Evolutionary conservation across 2,329 filamentous ascomycete genomes (phyloP), one percentile per base, ranked within the genome.

Genomic region (Aspergillus brasiliensis): DNA sequence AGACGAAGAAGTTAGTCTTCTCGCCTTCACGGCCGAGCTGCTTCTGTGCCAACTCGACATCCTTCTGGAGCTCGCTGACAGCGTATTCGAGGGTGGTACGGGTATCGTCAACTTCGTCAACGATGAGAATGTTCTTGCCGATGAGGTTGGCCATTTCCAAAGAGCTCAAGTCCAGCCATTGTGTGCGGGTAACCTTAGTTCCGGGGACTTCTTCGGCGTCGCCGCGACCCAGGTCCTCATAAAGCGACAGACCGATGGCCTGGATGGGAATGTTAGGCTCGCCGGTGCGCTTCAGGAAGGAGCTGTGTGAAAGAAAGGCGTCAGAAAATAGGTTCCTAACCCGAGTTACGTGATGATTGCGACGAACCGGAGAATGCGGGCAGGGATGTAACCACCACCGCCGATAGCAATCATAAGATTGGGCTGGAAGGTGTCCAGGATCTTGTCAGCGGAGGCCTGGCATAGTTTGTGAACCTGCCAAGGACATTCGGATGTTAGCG

Each of bases 391-490:
- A 72, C 95, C 95, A 71, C 95, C 95, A 66, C 95, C 95, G 71
- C 95, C 95, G 77, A 98, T 98, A 75, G 95, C 95, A 78, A 99
- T 96, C 85, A 99, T 97, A 69, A 99, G 90, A 78, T 97, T 91
- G 40, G 95, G 95, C 75, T 92, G 85, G 84, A 97, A 92, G 15
- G 91, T 87, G 75, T 88, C 82, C 70, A 99, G 88, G 76, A 98
- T 96, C 70, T 83, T 82, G 65, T 87, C 84, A 40, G 93, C 95
- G 17, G 92, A 88, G 74, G 89, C 84, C 81, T 97, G 91, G 84
- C 95, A 99, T 75, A 98, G 87, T 81, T 97, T 96, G 87, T 99
- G 95, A 73, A 99, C 90, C 93, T 98, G 72, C 65, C 57, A 59
- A 13, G 54, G 10, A 37, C 40, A n/a, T 19, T 46, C 8, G 27